Percentiles rank a stretch among this genome's conserved stretches.
These are phyloP conservation scores for Penicillium simplicissimum DNA, from an alignment of 495 filamentous ascomycete species.

Conservation along the genomic window DNA sequence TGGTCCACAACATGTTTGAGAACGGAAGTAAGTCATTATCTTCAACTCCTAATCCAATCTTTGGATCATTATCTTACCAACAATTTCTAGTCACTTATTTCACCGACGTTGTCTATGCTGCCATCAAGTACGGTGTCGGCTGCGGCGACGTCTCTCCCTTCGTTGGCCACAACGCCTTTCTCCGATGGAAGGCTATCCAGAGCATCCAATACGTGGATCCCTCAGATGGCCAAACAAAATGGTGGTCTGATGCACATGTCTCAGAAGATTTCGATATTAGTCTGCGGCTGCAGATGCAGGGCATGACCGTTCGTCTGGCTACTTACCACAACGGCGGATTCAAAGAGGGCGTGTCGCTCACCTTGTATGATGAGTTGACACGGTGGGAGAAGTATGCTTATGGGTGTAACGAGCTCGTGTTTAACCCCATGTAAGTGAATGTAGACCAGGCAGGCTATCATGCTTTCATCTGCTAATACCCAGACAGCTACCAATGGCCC, in stretches of 20 bases:
- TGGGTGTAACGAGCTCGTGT: constrained; percentile 44
- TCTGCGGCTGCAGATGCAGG: constrained; percentile 39
- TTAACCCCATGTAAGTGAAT: constrained; percentile 54
- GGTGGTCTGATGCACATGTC: constrained; percentile 45
- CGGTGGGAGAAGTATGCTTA: constrained; percentile 47
- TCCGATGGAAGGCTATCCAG: constrained; percentile 78
- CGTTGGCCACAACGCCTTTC: constrained; percentile 76
- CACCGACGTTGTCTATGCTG: constrained; percentile 44
- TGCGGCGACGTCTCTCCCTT: constrained; percentile 51
- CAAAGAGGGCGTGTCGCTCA: constrained; percentile 49
- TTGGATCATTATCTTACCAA: neutral
- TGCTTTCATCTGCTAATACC: neutral
- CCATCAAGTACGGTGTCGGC: constrained; percentile 40
- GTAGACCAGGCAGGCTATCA: neutral
- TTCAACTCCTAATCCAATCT: neutral
- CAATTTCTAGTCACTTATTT: constrained; percentile 40
- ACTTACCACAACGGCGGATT: constrained; percentile 44
- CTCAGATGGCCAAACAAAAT: constrained; percentile 32
- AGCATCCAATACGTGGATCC: constrained; percentile 35
- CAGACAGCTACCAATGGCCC: constrained; percentile 51
- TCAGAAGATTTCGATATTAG: constrained; percentile 49
- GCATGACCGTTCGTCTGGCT: constrained; percentile 42
- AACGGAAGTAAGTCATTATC: constrained; percentile 24
- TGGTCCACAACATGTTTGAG: constrained; percentile 46
- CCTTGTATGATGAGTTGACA: constrained; percentile 46